A percentile compares a stretch with the other conserved stretches of the same genome.
Conservation (phyloP, 2,329 filamentous ascomycete genomes). For the Calonectria naviculata region DNA sequence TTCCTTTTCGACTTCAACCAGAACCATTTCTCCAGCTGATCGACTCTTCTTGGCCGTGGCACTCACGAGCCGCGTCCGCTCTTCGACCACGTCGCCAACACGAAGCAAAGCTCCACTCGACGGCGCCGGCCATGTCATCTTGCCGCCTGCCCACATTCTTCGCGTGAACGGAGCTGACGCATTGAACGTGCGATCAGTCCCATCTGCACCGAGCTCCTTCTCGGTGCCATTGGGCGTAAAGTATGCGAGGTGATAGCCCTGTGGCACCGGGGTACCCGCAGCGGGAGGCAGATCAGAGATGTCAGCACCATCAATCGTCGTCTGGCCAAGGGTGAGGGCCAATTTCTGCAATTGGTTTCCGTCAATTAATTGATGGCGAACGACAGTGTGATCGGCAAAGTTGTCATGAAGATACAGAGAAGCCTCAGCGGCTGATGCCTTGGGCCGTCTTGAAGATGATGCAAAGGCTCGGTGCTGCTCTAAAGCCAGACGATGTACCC, state of each 20-base stretch:
- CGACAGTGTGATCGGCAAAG: slow-evolving; percentile 41
- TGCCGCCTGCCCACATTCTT: slow-evolving; percentile 76
- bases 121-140: slow-evolving; percentile 60
- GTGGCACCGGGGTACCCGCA: slow-evolving; percentile 62
- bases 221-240: slow-evolving; percentile 70
- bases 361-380: slow-evolving; percentile 63
- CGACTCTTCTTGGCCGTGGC: slow-evolving; percentile 66
- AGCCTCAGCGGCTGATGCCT: slow-evolving; percentile 41
- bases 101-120: slow-evolving; percentile 46
- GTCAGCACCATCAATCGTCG: slow-evolving; percentile 51
- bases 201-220: slow-evolving; percentile 65
- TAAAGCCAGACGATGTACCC: slow-evolving; percentile 15
- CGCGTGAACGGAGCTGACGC: slow-evolving; percentile 69
- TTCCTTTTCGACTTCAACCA: slow-evolving; percentile 73
- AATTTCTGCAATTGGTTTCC: slow-evolving; percentile 73
- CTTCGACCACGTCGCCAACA: slow-evolving; percentile 66
- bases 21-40: slow-evolving; percentile 70
- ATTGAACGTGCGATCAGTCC: slow-evolving; percentile 71
- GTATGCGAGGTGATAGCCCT: slow-evolving; percentile 72
- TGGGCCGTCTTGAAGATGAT: slow-evolving; percentile 12
- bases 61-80: slow-evolving; percentile 65
- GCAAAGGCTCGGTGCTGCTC: slow-evolving; percentile 27
- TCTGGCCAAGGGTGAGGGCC: slow-evolving; percentile 66
- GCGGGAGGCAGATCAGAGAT: slow-evolving; percentile 51
- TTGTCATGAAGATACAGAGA: slow-evolving; percentile 45